These are phyloP conservation scores for Botrytis fabae DNA, from an alignment of 2,329 filamentous ascomycete species.

Conservation along the genomic window DNA sequence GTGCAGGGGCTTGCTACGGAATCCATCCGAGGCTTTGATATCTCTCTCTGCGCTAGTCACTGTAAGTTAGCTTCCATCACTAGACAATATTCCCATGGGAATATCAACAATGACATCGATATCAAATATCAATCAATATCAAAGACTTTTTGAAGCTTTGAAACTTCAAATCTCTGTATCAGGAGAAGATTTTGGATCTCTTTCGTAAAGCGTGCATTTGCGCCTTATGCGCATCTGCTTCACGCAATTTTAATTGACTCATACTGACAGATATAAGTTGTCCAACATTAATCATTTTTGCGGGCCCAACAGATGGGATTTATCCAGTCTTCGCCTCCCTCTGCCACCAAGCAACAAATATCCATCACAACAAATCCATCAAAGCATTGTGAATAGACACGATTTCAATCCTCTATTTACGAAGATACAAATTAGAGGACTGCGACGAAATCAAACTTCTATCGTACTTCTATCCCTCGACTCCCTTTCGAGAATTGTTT, in stretches of 20 bases:
- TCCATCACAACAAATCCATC: constrained; percentile 1
- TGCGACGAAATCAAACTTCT: not conserved
- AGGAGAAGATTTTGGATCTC: not conserved
- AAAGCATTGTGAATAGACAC: constrained; percentile 10
- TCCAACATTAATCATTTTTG: constrained; percentile 19
- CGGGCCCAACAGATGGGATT: constrained; percentile 12
- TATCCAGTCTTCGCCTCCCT: constrained; percentile 9
- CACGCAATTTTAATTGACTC: constrained; percentile 11
- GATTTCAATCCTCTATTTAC: constrained; percentile 2
- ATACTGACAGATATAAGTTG: constrained; percentile 19
- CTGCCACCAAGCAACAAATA: constrained; percentile 7
- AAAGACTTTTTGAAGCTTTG: not conserved
- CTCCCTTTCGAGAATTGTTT: constrained; percentile 5
- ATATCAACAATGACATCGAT: constrained; percentile 4
- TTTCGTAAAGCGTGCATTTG: constrained; percentile 8
- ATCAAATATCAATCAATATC: constrained; percentile 17
- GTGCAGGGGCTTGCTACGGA: constrained; percentile 28
- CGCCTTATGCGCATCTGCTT: constrained; percentile 14
- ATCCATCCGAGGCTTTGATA: constrained; percentile 25
- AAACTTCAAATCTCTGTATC: constrained; percentile 1
- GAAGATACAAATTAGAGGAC: not conserved
- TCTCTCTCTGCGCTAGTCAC: constrained; percentile 29
- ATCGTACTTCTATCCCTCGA: not conserved
- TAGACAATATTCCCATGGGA: constrained; percentile 7
- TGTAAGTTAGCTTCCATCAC: constrained; percentile 33